Evolutionary conservation across 176 grass and related monocot species (phyloP).

Genomic region (Triticum dicoccoides): DNA sequence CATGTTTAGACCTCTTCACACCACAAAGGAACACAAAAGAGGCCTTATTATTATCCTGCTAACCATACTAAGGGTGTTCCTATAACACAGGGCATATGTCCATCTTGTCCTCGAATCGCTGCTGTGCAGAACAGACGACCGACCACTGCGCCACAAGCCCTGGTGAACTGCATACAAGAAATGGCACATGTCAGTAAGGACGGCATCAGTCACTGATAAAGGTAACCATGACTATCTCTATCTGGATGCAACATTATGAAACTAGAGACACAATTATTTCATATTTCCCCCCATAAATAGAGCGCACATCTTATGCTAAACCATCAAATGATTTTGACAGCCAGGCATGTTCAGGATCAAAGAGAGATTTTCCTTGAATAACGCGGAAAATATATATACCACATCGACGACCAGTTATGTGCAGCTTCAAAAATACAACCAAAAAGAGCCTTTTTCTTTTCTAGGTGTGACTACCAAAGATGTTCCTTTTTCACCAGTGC

Average conservation of each 20-base stretch:
- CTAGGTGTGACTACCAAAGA: neutral
- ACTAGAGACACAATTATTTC: neutral
- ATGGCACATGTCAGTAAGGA: slow-evolving; percentile 1
- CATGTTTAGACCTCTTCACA: neutral
- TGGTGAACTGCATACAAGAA: neutral
- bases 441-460: neutral
- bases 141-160: neutral
- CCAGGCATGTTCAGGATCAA: neutral
- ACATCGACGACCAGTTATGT: neutral
- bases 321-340: neutral
- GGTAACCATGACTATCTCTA: neutral
- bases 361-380: neutral
- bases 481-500: neutral
- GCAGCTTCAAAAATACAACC: neutral
- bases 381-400: neutral
- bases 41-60: neutral
- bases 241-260: neutral
- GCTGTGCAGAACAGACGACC: neutral
- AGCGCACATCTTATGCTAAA: neutral
- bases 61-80: neutral
- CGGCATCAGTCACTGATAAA: neutral
- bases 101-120: slow-evolving; percentile 16
- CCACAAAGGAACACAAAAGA: neutral
- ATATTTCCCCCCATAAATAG: neutral
- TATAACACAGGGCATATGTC: neutral